Conservation (phyloP, 257 asterid species). For the Petunia axillaris region DNA sequence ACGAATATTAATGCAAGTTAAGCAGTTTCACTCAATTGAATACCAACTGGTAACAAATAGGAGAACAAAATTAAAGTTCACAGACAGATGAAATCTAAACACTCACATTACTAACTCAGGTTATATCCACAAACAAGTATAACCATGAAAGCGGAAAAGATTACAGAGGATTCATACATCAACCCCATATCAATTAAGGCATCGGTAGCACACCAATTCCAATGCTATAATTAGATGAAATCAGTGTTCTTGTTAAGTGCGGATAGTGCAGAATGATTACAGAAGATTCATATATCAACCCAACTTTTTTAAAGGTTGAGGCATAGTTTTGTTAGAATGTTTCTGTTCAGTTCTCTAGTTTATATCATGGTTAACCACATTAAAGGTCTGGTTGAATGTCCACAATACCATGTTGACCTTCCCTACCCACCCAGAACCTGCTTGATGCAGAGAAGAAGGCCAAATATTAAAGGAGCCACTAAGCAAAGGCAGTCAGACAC, state of each 20-base stretch:
- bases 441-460: too few relatives aligned
- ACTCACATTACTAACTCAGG: not conserved
- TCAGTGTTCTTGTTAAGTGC: not conserved
- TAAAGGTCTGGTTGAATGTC: too few relatives aligned
- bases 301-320: too few relatives aligned
- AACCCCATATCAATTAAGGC: not conserved
- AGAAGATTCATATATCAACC: too few relatives aligned
- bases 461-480: too few relatives aligned
- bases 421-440: too few relatives aligned
- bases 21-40: not conserved
- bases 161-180: not conserved
- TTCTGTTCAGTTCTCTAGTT: too few relatives aligned
- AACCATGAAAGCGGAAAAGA: not conserved
- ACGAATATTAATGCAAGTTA: not conserved
- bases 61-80: not conserved
- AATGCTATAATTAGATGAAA: not conserved
- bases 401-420: too few relatives aligned
- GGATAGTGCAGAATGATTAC: not conserved
- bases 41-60: not conserved
- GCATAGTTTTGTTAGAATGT: too few relatives aligned
- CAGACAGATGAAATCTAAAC: not conserved
- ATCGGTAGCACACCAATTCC: not conserved
- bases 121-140: not conserved
- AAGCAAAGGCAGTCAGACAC: too few relatives aligned
- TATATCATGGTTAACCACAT: too few relatives aligned